Conservation (phyloP, 352 stramenopile genomes). For the Globisporangium okanoganense region DNA sequence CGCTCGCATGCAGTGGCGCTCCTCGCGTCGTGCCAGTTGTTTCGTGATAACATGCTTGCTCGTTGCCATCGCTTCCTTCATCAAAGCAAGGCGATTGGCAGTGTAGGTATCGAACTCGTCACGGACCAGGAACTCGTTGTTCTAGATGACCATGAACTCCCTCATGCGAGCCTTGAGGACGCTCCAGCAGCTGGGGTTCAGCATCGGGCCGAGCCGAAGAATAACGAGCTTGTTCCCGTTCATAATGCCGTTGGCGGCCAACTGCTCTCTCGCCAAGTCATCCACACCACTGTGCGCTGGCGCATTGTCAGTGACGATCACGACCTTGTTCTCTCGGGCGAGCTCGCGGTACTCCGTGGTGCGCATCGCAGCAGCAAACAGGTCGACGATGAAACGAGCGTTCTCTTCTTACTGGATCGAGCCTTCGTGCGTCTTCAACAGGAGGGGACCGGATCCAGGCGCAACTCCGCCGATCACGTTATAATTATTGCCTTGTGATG, state of each 20-base stretch:
- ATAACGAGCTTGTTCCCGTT: background rate
- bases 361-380: too few relatives aligned
- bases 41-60: background rate
- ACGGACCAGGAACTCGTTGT: background rate
- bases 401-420: background rate
- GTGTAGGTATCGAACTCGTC: background rate
- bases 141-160: background rate
- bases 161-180: background rate
- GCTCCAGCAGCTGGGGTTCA: conserved; percentile 1
- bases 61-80: background rate
- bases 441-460: background rate
- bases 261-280: background rate
- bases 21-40: background rate
- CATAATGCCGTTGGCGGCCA: background rate
- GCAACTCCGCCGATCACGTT: too few relatives aligned
- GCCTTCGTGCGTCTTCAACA: background rate
- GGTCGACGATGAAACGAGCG: background rate
- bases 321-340: too few relatives aligned
- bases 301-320: too few relatives aligned
- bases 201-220: background rate
- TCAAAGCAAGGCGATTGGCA: too few relatives aligned
- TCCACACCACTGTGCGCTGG: background rate
- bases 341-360: too few relatives aligned
- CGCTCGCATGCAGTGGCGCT: background rate
- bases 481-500: too few relatives aligned